Base-by-base conservation (phyloP, 768 basidiomycete genomes). In the Boletellus sp. region DNA sequence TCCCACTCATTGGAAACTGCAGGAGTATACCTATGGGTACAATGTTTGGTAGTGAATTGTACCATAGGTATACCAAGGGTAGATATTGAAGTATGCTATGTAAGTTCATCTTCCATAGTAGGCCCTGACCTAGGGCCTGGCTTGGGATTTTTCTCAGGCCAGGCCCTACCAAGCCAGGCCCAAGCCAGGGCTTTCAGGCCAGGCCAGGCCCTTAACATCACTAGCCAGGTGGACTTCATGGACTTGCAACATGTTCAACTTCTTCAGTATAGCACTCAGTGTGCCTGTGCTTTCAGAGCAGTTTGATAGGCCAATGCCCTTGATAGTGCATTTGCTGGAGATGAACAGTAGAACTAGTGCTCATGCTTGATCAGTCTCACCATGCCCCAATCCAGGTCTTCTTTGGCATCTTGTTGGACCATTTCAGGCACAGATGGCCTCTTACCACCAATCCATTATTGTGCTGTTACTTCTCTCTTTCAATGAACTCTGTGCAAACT, bases 381-480 rank as follows among this genome's bases (percentile, higher is more conserved):
- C 35, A 33, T 39, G 41, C 24, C 24, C 28, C 16, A 24, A 38
- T 47, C 3, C n/a, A 71, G 72, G 42, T 90, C 42, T 67, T 91
- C 54, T 94, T 96, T 57, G 93, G 92, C 41, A 66, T 93, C 42
- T 55, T 86, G 23, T 89, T 87, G 3, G 95, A 96, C 66, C 82
- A 94, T 4, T 96, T 74, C 66, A 94, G 94, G 1, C 79, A 94
- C 40, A 94, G 94, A 74, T 98, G 91, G 92, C 93, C 94, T 2
- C 76, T 94, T 9, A 82, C 94, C 17, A 53, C 59, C 60, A 94
- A 94, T 63, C 72, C 94, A 17, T 47, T 91, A 32, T 64, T 93
- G 41, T 80, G 92, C 52, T 75, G 79, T 15, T 62, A 78, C 6
- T 80, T 95, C 45, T 83, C 93, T 63, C 79, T 96, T 24, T 90